phyloP scores from a whole-genome alignment of 225 moss, liverwort and hornwort species.

The Pseudoscleropodium purum region DNA sequence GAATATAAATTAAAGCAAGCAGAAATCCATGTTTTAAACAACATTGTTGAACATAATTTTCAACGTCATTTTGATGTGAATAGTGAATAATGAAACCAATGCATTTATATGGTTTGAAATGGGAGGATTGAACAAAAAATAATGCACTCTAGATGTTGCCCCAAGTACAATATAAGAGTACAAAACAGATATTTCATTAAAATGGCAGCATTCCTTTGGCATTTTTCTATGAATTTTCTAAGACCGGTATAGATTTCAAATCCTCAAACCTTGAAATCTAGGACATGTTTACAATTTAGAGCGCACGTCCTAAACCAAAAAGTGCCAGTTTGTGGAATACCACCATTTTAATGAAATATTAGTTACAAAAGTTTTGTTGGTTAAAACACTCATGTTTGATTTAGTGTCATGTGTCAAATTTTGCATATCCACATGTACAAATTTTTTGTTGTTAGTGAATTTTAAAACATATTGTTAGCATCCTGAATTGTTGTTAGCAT shows the following conservation, averaged over 20 bases:
- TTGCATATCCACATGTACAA: neutral
- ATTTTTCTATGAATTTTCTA: no score
- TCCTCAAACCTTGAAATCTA: no score
- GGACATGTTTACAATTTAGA: no score
- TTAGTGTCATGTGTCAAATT: neutral
- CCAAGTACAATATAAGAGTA: neutral
- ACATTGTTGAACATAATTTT: neutral
- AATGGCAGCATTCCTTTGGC: no score
- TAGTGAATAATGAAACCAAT: neutral
- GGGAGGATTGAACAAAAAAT: neutral
- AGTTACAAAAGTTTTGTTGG: rapidly evolving
- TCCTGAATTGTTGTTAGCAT: neutral
- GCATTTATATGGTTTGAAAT: neutral
- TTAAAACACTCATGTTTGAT: rapidly evolving
- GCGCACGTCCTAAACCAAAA: no score
- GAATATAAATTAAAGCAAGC: neutral
- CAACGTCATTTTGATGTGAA: neutral
- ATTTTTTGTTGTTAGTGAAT: neutral
- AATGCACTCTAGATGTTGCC: no score
- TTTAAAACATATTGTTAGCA: neutral
- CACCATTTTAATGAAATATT: no score
- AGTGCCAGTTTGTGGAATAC: no score
- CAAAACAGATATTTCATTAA: no score
- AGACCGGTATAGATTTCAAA: no score
- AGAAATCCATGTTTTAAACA: neutral